phyloP scores from a whole-genome alignment of 2,329 filamentous ascomycete genomes.

The Drechslerella dactyloides region DNA sequence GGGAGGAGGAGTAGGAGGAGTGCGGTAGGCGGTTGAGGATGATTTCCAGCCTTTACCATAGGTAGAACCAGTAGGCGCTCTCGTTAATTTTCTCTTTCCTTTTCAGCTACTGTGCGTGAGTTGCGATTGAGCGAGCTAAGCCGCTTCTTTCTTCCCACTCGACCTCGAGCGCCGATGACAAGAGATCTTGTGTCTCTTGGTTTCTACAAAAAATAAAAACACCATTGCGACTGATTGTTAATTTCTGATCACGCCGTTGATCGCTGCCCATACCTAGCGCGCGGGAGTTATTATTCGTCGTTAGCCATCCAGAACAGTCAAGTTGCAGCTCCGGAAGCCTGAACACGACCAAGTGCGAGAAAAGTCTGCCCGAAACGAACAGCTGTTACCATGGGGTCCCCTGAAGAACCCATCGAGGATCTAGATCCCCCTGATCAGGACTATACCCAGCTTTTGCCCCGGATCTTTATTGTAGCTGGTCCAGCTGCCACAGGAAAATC shows the following conservation, averaged over 20 bases:
- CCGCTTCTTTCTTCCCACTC: neutral
- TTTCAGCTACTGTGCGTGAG: slow-evolving; percentile 2
- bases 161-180: neutral
- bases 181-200: neutral
- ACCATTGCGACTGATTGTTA: neutral
- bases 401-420: slow-evolving; percentile 3
- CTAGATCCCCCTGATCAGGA: neutral
- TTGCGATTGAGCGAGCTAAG: slow-evolving; percentile 4
- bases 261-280: neutral
- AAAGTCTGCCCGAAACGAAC: neutral
- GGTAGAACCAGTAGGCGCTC: neutral
- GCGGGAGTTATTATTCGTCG: neutral
- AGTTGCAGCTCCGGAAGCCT: neutral
- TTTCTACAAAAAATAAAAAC: neutral
- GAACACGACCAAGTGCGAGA: neutral
- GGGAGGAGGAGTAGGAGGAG: neutral
- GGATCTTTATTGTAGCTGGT: slow-evolving; percentile 44
- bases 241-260: neutral
- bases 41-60: neutral
- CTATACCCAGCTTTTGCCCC: slow-evolving; percentile 1
- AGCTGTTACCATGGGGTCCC: slow-evolving; percentile 9
- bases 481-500: slow-evolving; percentile 45
- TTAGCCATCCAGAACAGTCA: neutral
- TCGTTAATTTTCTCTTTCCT: neutral
- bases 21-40: neutral